Evolutionary conservation across 2,329 filamentous ascomycete species (phyloP).

Genomic region (Colletotrichum tropicale): DNA sequence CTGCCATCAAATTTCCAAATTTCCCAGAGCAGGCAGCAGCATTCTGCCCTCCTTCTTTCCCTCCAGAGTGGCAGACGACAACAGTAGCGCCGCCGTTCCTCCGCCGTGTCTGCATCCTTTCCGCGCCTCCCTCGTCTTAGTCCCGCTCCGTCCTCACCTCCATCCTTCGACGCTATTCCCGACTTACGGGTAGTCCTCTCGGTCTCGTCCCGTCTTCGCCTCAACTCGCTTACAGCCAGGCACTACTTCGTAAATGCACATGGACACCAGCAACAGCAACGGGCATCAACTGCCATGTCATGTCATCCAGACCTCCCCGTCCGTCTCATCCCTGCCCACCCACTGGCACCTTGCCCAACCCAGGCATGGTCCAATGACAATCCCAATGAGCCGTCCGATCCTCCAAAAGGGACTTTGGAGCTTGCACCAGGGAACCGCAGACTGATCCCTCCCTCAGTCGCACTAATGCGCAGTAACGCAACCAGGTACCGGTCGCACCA

Average conservation of each 20-base stretch:
- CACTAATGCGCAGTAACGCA: not conserved
- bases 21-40: not conserved
- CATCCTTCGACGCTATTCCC: not conserved
- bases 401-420: not conserved
- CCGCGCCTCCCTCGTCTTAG: not conserved
- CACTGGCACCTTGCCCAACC: not conserved
- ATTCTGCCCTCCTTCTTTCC: not conserved
- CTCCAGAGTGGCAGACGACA: not conserved
- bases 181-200: not conserved
- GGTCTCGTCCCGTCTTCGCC: not conserved
- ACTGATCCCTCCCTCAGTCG: not conserved
- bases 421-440: not conserved
- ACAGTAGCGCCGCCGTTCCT: not conserved
- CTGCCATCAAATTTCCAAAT: not conserved
- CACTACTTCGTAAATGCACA: not conserved
- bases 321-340: not conserved
- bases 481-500: not conserved
- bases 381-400: constrained; percentile 14
- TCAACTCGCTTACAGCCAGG: not conserved
- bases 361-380: not conserved
- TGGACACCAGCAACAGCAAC: not conserved
- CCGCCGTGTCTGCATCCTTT: not conserved
- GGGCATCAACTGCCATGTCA: not conserved
- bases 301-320: not conserved
- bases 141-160: not conserved